Conservation (phyloP, 257 asterid species). For the Ilex asprella region DNA sequence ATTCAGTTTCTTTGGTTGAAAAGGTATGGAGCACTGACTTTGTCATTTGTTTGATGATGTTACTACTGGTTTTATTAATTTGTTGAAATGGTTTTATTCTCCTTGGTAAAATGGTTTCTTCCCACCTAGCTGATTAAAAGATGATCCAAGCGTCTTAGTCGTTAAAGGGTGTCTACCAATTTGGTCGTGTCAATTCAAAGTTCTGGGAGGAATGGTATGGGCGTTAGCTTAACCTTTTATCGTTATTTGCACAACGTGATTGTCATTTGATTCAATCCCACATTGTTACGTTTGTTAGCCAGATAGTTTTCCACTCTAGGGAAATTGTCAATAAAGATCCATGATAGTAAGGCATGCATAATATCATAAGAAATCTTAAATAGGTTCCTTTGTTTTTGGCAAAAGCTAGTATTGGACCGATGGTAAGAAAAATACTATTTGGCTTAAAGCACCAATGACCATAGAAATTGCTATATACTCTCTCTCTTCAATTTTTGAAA, state of each 20-base stretch:
- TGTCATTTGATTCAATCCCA: not conserved
- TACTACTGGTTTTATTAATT: not conserved
- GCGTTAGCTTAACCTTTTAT: not conserved
- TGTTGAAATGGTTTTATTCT: not conserved
- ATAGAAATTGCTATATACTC: not conserved
- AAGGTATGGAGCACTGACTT: conserved; percentile 26
- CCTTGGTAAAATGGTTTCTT: not conserved
- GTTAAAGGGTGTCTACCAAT: not conserved
- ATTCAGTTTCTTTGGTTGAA: conserved; percentile 34
- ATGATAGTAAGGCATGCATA: too few species aligned
- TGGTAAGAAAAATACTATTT: not conserved
- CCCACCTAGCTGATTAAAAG: not conserved
- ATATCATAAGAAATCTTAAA: too few species aligned
- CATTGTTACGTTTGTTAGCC: not conserved
- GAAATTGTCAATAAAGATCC: too few species aligned
- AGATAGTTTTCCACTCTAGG: not conserved
- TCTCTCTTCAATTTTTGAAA: not conserved
- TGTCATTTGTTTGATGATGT: not conserved
- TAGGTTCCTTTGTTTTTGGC: too few species aligned
- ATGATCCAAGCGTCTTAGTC: not conserved
- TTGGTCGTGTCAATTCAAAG: not conserved
- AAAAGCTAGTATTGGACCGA: too few species aligned
- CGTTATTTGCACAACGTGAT: not conserved
- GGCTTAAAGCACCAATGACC: not conserved
- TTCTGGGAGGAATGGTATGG: not conserved